Evolutionary conservation across 2,329 filamentous ascomycete species (phyloP).

Genomic region (Colletotrichum sp.): DNA sequence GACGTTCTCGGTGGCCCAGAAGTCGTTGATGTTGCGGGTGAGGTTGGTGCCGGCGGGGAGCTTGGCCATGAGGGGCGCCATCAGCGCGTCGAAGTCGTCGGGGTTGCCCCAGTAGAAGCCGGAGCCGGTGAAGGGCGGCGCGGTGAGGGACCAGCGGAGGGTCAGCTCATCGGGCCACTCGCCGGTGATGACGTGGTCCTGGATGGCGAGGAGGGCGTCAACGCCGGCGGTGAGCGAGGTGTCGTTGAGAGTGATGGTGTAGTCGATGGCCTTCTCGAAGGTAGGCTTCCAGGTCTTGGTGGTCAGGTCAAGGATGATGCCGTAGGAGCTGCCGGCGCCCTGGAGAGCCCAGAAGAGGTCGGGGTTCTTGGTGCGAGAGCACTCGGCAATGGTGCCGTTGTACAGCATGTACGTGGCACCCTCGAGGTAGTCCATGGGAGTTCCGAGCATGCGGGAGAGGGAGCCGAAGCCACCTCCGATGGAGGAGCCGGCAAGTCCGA

Average conservation of each 20-base stretch:
- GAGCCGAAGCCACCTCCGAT: conserved; percentile 22
- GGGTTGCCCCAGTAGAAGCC: conserved; percentile 23
- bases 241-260: conserved; percentile 16
- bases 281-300: conserved; percentile 18
- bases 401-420: conserved; percentile 22
- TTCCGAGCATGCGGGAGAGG: conserved; percentile 18
- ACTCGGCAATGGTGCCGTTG: conserved; percentile 20
- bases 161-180: conserved; percentile 18
- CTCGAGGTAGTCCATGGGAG: conserved; percentile 19
- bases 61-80: conserved; percentile 15
- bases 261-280: conserved; percentile 6
- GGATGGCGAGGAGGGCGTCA: conserved; percentile 16
- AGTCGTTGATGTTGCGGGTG: conserved; percentile 14
- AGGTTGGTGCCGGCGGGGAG: conserved; percentile 8
- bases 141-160: conserved; percentile 18
- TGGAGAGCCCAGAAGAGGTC: conserved; percentile 23
- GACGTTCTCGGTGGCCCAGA: conserved; percentile 20
- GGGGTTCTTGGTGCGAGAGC: conserved; percentile 16
- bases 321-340: conserved; percentile 20
- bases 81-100: conserved; percentile 12
- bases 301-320: conserved; percentile 16
- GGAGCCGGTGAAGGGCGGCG: conserved; percentile 7
- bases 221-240: not conserved
- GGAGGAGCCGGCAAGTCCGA: conserved; percentile 14
- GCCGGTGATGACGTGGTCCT: conserved; percentile 14